Evolutionary conservation across 1,284 basidiomycete genomes (phyloP).

Genomic region (Volvariella surrecta): DNA sequence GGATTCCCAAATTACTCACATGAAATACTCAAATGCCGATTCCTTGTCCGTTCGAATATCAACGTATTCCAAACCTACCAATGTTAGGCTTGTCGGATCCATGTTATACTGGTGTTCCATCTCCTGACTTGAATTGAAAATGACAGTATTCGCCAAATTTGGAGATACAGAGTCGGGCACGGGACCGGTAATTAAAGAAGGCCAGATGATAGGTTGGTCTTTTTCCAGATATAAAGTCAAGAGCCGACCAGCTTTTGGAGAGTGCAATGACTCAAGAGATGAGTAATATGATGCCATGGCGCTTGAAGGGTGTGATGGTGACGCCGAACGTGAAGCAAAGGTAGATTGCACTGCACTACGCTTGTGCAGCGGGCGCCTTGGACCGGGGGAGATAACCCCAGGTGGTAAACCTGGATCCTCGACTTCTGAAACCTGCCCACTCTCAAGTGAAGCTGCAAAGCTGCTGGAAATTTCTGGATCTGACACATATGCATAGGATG

Average conservation of each 20-base stretch:
- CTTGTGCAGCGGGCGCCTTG: conserved; percentile 25
- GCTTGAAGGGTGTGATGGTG: conserved; percentile 42
- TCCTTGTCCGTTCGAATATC: conserved; percentile 67
- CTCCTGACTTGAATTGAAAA: conserved; percentile 41
- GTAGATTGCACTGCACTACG: conserved; percentile 6
- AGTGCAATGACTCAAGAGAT: conserved; percentile 61
- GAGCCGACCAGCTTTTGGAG: conserved; percentile 48
- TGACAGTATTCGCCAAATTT: conserved; percentile 38
- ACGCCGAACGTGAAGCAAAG: conserved; percentile 42
- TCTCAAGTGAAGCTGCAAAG: conserved; percentile 71
- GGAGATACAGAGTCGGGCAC: conserved; percentile 54
- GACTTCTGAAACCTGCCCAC: conserved; percentile 56
- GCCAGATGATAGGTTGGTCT: conserved; percentile 71
- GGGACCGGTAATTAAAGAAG: conserved; percentile 65
- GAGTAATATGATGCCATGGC: conserved; percentile 64
- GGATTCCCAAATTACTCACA: conserved; percentile 36
- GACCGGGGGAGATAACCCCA: conserved; percentile 48
- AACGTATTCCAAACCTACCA: conserved; percentile 57
- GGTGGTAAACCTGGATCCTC: conserved; percentile 60
- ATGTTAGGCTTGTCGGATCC: conserved; percentile 70
- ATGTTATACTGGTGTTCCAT: conserved; percentile 64
- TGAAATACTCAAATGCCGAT: conserved; percentile 71
- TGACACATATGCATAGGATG: conserved; percentile 70
- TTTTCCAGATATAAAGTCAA: conserved; percentile 73
- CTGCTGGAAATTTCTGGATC: conserved; percentile 74